Evolutionary conservation across 139 green algal species (phyloP), one percentile per base, ranked within the genome.

Genomic region (Axilococcus clingmanii): DNA sequence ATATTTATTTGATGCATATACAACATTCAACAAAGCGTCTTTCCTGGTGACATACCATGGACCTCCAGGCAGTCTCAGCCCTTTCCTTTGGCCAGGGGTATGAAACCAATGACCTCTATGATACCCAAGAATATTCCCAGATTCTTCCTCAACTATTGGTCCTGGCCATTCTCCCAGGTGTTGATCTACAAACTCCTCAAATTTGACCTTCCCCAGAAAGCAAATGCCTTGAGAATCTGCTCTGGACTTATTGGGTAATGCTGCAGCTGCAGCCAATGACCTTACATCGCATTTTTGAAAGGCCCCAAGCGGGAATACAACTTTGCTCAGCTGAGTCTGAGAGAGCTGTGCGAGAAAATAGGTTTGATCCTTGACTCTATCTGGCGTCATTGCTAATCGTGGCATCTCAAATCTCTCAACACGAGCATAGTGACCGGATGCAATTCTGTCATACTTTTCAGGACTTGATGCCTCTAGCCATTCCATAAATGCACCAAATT

Each of bases 181-280:
- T 73, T 91, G 68, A 45, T 27, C 37, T 12, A 97, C 75, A 80
- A 97, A 95, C 61, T 95, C 87, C 46, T 17, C 57, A 58, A 94
- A 94, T 55, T 75, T 75, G 2, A 96, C 91, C 58, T 97, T 98
- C 31, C 92, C 92, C 28, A 99, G 73, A 61, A 99, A 99, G 75
- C 92, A 99, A 44, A 99, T 97, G 35, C 92, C 92, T 69, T 99
- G 92, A 65, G 74, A 89, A 73, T 99, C 92, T 55, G 89, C 91
- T 25, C 92, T 74, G 11, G 59, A 60, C 54, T 79, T 62, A 50
- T 86, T 97, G 31, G 90, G 84, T 32, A 99, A 77, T 19, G 74
- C 61, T 1, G 57, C 62, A 2, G 42, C 59, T 5, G 85, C 89
- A 5, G 91, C 91, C 27, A 90, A 69, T 24, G 60, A 32, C 5